Percentiles rank a stretch among this genome's conserved stretches.
These are phyloP conservation scores for Pugionium dolabratum DNA, from an alignment of 345 rosid species.

Conservation along the genomic window DNA sequence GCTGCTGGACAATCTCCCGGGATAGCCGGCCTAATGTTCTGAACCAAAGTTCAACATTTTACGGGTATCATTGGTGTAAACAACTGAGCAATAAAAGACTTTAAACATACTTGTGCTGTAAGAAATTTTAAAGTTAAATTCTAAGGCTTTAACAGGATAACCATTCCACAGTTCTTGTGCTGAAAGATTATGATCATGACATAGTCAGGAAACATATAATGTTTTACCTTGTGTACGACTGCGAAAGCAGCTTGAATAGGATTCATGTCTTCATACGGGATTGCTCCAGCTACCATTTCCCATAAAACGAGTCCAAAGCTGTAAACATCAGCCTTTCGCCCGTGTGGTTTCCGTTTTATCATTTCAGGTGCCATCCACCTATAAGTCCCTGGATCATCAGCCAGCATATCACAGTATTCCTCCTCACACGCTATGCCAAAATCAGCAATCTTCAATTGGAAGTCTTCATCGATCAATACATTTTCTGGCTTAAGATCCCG, in stretches of 20 bases:
- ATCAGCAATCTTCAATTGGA: slow-evolving; percentile 78
- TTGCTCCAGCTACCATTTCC: slow-evolving; percentile 89
- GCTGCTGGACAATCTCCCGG: slow-evolving; percentile 66
- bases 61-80: no score
- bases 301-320: slow-evolving; percentile 90
- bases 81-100: neutral
- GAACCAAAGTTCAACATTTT: slow-evolving; percentile 16
- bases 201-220: no score
- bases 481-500: slow-evolving; percentile 97
- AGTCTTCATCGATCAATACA: slow-evolving; percentile 65
- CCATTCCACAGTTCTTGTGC: neutral
- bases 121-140: no score
- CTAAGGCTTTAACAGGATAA: no score
- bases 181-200: no score
- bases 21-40: slow-evolving; percentile 81
- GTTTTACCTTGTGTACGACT: slow-evolving; percentile 77
- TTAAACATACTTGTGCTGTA: neutral
- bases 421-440: slow-evolving; percentile 96
- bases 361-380: slow-evolving; percentile 99
- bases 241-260: slow-evolving; percentile 99
- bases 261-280: slow-evolving; percentile 91
- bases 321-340: slow-evolving; percentile 81
- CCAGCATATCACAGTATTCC: slow-evolving; percentile 64
- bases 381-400: slow-evolving; percentile 93
- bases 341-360: slow-evolving; percentile 84